Base-by-base conservation (phyloP, 169 alveolate species). In the Plasmodium ovale region DNA sequence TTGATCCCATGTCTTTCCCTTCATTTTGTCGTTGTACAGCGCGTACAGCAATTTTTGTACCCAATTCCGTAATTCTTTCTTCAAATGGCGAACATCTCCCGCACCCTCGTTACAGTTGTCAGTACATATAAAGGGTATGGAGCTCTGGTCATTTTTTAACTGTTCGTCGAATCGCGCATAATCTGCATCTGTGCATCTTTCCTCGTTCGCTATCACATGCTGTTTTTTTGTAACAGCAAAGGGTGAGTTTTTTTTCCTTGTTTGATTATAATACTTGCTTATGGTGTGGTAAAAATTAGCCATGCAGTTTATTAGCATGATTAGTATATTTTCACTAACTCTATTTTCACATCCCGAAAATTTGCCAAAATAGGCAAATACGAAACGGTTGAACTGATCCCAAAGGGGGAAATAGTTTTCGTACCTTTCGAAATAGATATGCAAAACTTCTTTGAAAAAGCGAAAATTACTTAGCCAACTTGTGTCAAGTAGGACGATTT, bases 221-320 rank as follows among this genome's bases (percentile, higher is more conserved):
- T 33, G 9, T 33, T 3, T 21, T 58, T 39, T n/a, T 31, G 21
- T 62, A 5, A 39, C 5, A 39, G 51, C 51, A 10, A 39, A 6
- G 51, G 10, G 5, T 39, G 51, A 14, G 14, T 42, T 53, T 14
- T 12, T 14, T 14, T 0, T 0, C 0, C 25, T 53, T 10, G 2
- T 1, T 53, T 53, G 62, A 7, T 19, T 53, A 27, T 7, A 60
- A 44, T 44, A 27, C 47, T 54, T 77, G 47, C 16, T 47, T n/a
- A 77, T 44, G 5, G 88, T 77, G 59, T 77, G 62, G 33, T 60
- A 77, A 47, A 77, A 60, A 29, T 56, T 60, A 44, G 88, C 7
- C n/a, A 62, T 16, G 25, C 44, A 49, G 33, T 77, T 60, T 42
- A 60, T 25, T 3, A 77, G n/a, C 29, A 35, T 44, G 25, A 53